These are phyloP conservation scores for Exophiala lecanii-corni DNA, from an alignment of 2,329 filamentous ascomycete genomes.

Conservation along the genomic window DNA sequence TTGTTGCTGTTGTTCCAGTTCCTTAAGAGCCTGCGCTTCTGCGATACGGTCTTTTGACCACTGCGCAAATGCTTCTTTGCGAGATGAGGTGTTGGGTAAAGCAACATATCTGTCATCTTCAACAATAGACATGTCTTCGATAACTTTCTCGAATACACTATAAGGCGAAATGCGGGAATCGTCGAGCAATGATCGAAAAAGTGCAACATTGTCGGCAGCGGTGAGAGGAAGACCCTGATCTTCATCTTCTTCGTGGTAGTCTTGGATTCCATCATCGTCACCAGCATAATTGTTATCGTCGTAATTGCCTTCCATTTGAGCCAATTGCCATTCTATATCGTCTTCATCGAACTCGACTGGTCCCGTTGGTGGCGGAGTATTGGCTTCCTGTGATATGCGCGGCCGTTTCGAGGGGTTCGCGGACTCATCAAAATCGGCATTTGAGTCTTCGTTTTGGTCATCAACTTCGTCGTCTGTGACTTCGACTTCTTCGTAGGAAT, in stretches of 20 bases:
- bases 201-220: slow-evolving; percentile 66
- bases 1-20: slow-evolving; percentile 28
- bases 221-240: slow-evolving; percentile 66
- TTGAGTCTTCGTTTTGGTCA: too few relatives aligned
- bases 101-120: slow-evolving; percentile 85
- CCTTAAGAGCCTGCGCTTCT: slow-evolving; percentile 65
- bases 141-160: slow-evolving; percentile 82
- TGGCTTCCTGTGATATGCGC: slow-evolving; percentile 49
- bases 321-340: slow-evolving; percentile 88
- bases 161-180: slow-evolving; percentile 82
- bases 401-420: slow-evolving; percentile 41
- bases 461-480: slow-evolving; percentile 58
- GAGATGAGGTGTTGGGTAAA: slow-evolving; percentile 71
- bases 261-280: slow-evolving; percentile 61
- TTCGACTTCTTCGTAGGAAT: slow-evolving; percentile 74
- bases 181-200: slow-evolving; percentile 82
- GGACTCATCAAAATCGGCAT: slow-evolving; percentile 34
- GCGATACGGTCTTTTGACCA: slow-evolving; percentile 79
- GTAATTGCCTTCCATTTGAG: slow-evolving; percentile 81
- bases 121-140: slow-evolving; percentile 75
- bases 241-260: slow-evolving; percentile 54
- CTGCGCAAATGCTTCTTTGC: slow-evolving; percentile 75
- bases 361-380: slow-evolving; percentile 39
- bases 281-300: slow-evolving; percentile 68
- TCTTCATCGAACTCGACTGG: slow-evolving; percentile 84